Evolutionary conservation across 2,329 filamentous ascomycete genomes (phyloP), one percentile per base, ranked within the genome.

Genomic region (Lachnellula hyalina): DNA sequence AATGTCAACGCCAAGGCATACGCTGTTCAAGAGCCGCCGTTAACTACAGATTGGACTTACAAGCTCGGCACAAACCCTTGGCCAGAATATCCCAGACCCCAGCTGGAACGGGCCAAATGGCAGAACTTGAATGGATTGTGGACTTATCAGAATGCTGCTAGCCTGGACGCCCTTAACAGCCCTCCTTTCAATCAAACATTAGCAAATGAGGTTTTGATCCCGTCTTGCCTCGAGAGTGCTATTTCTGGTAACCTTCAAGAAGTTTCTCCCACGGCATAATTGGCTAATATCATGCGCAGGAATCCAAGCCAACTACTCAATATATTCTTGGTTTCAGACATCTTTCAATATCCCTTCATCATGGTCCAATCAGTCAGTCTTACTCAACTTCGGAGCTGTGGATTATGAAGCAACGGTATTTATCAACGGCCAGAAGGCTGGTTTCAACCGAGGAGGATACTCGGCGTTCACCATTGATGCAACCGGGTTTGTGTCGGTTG

Each of bases 381-480:
- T 78, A 11, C 67, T 79, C 12, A 76, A 77, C 52, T 79, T 79
- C 48, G 77, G 72, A 19, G 77, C 77, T 4, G 75, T 79, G 7
- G 77, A 79, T 57, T 80, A 78, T 54, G 74, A 78, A 61, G 72
- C 73, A 4, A 75, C 73, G 0, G 77, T 86, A 1, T 85, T 79
- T 55, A 71, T 86, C 60, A 85, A 85, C 59, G 78, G 79, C 2
- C 63, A 75, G 23, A 58, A 77, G 19, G 77, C 77, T 3, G 77
- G 75, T 0, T 76, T 75, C 51, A 75, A 87, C 58, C 72, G 75
- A 1, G 84, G 84, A 23, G 84, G 84, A 0, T 86, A 86, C 62
- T 83, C 78, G 63, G 75, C 78, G 25, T 86, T 86, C 63, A 77
- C 74, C 1, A 59, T 86, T 19, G 83, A 87, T 62, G 72, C 83